A percentile compares a stretch with the other conserved stretches of the same genome.
These are phyloP conservation scores for Lepiota brunneoincarnata DNA, from an alignment of 768 basidiomycete genomes.

Conservation along the genomic window DNA sequence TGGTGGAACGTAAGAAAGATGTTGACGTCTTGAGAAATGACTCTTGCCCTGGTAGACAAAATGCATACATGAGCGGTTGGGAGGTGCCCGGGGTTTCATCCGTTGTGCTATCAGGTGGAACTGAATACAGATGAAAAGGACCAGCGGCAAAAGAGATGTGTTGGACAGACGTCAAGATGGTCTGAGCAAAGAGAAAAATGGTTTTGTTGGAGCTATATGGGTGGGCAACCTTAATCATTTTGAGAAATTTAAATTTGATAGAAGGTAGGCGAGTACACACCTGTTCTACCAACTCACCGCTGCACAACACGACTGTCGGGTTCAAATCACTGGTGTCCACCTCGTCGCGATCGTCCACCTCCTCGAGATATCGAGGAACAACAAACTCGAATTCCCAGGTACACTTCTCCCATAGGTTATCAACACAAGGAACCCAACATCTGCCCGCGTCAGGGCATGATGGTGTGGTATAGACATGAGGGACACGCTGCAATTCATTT, in stretches of 20 bases:
- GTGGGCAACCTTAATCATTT: constrained; percentile 70
- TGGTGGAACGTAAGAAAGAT: constrained; percentile 78
- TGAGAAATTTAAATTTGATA: constrained; percentile 2
- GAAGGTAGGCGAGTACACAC: constrained; percentile 36
- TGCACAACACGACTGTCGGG: constrained; percentile 88
- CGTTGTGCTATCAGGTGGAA: constrained; percentile 56
- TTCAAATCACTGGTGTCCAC: constrained; percentile 45
- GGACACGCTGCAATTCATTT: constrained; percentile 65
- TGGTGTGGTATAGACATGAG: constrained; percentile 89
- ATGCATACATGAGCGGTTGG: constrained; percentile 82
- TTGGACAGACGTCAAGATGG: constrained; percentile 87
- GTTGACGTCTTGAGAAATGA: constrained; percentile 66
- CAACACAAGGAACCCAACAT: constrained; percentile 98
- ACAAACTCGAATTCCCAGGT: constrained; percentile 99
- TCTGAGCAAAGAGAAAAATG: constrained; percentile 90
- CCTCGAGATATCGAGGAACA: constrained; percentile 81
- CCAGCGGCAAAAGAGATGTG: constrained; percentile 96
- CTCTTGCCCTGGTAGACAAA: constrained; percentile 91
- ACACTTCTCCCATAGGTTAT: constrained; percentile 92
- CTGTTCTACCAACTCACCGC: constrained; percentile 94
- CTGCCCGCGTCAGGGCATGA: constrained; percentile 89
- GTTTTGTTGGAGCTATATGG: constrained; percentile 92
- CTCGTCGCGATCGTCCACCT: constrained; percentile 50
- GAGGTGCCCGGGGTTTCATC: constrained; percentile 64
- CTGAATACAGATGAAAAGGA: constrained; percentile 79